These are phyloP conservation scores for Chalara sp. DNA, from an alignment of 2,329 filamentous ascomycete species.

Conservation along the genomic window DNA sequence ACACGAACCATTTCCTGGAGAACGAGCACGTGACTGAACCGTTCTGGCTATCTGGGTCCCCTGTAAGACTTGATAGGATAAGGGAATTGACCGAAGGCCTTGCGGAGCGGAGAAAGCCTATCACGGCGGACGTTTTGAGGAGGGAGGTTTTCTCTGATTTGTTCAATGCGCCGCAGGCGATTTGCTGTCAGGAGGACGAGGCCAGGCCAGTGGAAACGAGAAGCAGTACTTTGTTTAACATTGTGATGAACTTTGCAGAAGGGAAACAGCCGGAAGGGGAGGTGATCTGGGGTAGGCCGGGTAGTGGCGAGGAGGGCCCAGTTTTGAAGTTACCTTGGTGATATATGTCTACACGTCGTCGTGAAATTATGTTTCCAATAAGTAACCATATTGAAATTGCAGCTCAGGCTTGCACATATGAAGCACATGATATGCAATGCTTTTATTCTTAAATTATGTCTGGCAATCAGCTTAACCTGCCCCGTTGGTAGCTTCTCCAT, in stretches of 20 bases:
- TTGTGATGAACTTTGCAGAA: slow-evolving; percentile 26
- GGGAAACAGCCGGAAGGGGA: slow-evolving; percentile 23
- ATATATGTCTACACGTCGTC: not conserved
- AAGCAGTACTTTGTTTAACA: slow-evolving; percentile 30
- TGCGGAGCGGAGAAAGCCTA: slow-evolving; percentile 7
- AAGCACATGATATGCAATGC: too few relatives aligned
- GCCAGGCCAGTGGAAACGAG: slow-evolving; percentile 21
- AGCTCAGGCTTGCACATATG: too few relatives aligned
- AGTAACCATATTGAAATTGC: too few relatives aligned
- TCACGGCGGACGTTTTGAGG: slow-evolving; percentile 23
- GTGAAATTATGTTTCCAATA: too few relatives aligned
- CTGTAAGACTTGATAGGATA: slow-evolving; percentile 25
- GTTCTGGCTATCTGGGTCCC: slow-evolving; percentile 27
- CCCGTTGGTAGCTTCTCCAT: slow-evolving; percentile 19
- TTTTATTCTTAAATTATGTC: too few relatives aligned
- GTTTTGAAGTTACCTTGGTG: slow-evolving; percentile 14
- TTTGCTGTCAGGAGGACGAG: slow-evolving; percentile 28
- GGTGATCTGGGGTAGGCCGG: slow-evolving; percentile 21
- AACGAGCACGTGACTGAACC: slow-evolving; percentile 26
- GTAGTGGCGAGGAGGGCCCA: slow-evolving; percentile 10
- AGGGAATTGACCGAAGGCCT: slow-evolving; percentile 21
- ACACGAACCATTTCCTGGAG: slow-evolving; percentile 28
- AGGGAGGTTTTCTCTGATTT: slow-evolving; percentile 30
- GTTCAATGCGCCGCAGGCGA: slow-evolving; percentile 29
- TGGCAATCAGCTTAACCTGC: not conserved